Evolutionary conservation across 768 basidiomycete species (phyloP).

Genomic region (Suillus luteus): DNA sequence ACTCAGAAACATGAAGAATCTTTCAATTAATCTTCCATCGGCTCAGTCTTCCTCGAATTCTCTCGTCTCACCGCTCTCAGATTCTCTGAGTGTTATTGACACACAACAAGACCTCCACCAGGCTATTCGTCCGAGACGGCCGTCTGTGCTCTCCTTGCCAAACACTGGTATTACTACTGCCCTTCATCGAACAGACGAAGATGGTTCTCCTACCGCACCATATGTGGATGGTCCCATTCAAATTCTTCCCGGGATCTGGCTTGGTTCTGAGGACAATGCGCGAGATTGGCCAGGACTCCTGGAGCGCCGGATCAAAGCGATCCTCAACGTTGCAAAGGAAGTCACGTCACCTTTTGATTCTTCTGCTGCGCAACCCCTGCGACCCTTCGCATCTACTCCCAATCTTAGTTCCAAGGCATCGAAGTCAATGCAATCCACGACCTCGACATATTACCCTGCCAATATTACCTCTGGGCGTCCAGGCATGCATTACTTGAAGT

Average conservation of each 20-base stretch:
- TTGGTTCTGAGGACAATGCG: conserved; percentile 92
- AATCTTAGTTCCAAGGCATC: conserved; percentile 43
- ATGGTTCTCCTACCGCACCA: conserved; percentile 58
- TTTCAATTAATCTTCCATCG: conserved; percentile 69
- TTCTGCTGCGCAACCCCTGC: conserved; percentile 47
- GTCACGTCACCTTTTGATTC: conserved; percentile 72
- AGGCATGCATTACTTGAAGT: conserved; percentile 83
- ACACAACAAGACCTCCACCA: conserved; percentile 32
- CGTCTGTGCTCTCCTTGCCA: conserved; percentile 73
- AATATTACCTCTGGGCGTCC: conserved; percentile 72
- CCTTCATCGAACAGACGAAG: conserved; percentile 67
- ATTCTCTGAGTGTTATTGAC: conserved; percentile 35
- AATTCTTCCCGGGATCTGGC: conserved; percentile 83
- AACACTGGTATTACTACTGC: conserved; percentile 49
- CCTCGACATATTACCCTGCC: conserved; percentile 65
- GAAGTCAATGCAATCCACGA: conserved; percentile 35
- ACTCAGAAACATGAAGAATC: conserved; percentile 72
- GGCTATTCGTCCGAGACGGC: conserved; percentile 53
- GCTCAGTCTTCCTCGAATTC: conserved; percentile 60
- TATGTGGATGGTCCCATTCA: conserved; percentile 83
- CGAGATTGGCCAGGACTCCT: conserved; percentile 74
- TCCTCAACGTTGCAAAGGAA: conserved; percentile 94
- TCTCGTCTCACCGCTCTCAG: conserved; percentile 38
- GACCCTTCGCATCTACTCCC: conserved; percentile 69
- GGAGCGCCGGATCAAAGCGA: conserved; percentile 71